Evolutionary conservation across 2,329 filamentous ascomycete genomes (phyloP).

Genomic region (Fusarium lyarnte): DNA sequence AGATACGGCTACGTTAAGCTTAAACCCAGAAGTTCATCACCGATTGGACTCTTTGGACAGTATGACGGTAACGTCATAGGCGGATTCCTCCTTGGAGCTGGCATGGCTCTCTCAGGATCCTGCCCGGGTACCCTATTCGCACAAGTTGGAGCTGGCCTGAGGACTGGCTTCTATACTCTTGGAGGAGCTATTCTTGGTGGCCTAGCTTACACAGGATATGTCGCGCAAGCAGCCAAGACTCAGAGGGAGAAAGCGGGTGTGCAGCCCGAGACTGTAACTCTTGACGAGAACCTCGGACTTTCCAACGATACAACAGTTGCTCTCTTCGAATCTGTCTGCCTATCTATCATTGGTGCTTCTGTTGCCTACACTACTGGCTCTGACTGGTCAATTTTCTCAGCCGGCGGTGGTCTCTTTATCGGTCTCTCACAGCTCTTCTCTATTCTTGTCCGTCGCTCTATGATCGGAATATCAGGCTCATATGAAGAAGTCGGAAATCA

Average conservation of each 20-base stretch:
- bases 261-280: slow-evolving; percentile 45
- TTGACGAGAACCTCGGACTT: slow-evolving; percentile 54
- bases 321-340: slow-evolving; percentile 55
- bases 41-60: slow-evolving; percentile 60
- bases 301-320: slow-evolving; percentile 51
- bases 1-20: slow-evolving; percentile 54
- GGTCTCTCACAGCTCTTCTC: slow-evolving; percentile 67
- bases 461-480: slow-evolving; percentile 69
- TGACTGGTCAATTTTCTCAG: slow-evolving; percentile 51
- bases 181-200: slow-evolving; percentile 66
- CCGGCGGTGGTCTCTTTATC: slow-evolving; percentile 67
- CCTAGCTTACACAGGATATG: slow-evolving; percentile 58
- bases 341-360: slow-evolving; percentile 52
- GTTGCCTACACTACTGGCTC: slow-evolving; percentile 42
- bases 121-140: slow-evolving; percentile 73
- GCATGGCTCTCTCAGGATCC: slow-evolving; percentile 72
- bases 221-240: slow-evolving; percentile 49
- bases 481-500: slow-evolving; percentile 70
- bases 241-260: slow-evolving; percentile 40
- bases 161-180: slow-evolving; percentile 62
- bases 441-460: slow-evolving; percentile 59
- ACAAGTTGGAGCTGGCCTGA: slow-evolving; percentile 65
- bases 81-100: slow-evolving; percentile 68
- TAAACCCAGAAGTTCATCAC: slow-evolving; percentile 60
- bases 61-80: slow-evolving; percentile 74